Evolutionary conservation across 2,329 filamentous ascomycete species (phyloP).

Genomic region (Aspergillus sergii): DNA sequence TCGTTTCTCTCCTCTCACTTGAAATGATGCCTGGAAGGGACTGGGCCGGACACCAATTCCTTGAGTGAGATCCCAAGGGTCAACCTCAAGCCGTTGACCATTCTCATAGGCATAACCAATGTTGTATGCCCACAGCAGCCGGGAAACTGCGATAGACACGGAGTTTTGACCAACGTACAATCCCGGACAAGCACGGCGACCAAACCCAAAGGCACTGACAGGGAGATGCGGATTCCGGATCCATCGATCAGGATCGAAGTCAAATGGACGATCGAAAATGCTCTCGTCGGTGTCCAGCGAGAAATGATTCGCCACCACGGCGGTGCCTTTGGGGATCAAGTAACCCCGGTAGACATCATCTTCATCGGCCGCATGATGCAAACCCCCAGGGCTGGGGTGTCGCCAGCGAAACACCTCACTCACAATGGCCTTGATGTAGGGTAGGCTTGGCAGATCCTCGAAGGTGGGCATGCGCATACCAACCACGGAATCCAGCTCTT

Average conservation of each 20-base stretch:
- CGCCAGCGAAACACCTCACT: conserved; percentile 39
- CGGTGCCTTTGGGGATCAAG: conserved; percentile 50
- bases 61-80: conserved; percentile 2
- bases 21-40: conserved; percentile 1
- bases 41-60: background rate
- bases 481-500: conserved; percentile 34
- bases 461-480: conserved; percentile 33
- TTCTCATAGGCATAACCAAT: conserved; percentile 32
- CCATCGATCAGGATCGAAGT: conserved; percentile 43
- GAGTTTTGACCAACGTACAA: conserved; percentile 31
- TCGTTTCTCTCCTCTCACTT: background rate
- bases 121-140: conserved; percentile 48
- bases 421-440: conserved; percentile 33
- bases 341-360: conserved; percentile 52
- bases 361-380: conserved; percentile 48
- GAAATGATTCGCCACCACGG: conserved; percentile 47
- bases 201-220: conserved; percentile 60
- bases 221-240: conserved; percentile 51
- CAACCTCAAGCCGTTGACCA: conserved; percentile 20
- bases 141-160: conserved; percentile 28
- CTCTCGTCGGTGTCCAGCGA: conserved; percentile 44
- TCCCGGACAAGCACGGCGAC: conserved; percentile 52
- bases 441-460: conserved; percentile 30
- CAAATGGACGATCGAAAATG: conserved; percentile 40
- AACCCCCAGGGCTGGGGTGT: conserved; percentile 45